Evolutionary conservation across 2,329 filamentous ascomycete species (phyloP), one percentile per base, ranked within the genome.

Genomic region (Diplodia mutila): DNA sequence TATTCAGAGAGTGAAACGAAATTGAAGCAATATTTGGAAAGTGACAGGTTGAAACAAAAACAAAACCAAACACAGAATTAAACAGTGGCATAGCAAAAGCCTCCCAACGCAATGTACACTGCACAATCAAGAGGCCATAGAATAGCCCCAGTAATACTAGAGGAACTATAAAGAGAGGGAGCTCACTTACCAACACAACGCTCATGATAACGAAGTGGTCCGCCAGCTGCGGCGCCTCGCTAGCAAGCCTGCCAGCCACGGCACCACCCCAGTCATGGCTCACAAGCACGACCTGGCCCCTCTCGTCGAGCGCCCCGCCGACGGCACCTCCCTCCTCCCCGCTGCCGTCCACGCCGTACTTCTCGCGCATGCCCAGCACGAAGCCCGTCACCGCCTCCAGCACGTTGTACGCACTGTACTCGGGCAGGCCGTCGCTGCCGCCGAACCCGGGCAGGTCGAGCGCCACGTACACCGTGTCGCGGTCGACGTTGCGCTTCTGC

Each of bases 381-480:
- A 86, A 86, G 66, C 85, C 84, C 0, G 82, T 79, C 67, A 89
- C 72, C 8, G 80, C 77, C 71, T 88, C 86, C 54, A 88, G 75
- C 9, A 88, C 79, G 49, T 82, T 77, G 14, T 84, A 81, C 1
- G 85, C 78, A 2, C 80, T 78, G 70, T 87, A 88, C 55, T 77
- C 73, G 1, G 79, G 73, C 67, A 88, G 74, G 61, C 80, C 79
- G 69, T 87, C 85, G 67, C 83, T 87, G 11, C 86, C 86, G 42
- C 86, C 86, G 69, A 84, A 88, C 1, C 86, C 86, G 21, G 86
- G 86, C 7, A 89, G 73, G 72, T 88, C 86, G 48, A 87, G 78
- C 0, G 85, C 85, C 37, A 88, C 80, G 7, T 87, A 71, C 23
- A 81, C 81, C 23, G 82, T 80, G 7, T 78, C 71, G 29, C 78